Conservation (phyloP, 139 green algal species). For the Spirogloea muscicola region DNA sequence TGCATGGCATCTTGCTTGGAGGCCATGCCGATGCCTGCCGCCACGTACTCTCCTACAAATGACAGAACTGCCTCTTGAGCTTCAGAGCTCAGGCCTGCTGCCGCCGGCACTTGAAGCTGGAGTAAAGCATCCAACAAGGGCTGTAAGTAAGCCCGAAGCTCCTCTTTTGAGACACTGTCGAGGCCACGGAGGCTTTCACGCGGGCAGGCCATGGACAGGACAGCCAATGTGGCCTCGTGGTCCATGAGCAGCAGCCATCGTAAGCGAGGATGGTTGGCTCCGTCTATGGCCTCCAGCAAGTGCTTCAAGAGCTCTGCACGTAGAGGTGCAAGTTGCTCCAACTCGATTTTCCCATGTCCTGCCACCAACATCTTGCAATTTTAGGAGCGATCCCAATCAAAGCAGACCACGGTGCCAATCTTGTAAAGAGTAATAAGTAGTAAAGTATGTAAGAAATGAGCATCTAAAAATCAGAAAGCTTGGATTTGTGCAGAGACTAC, state of each 20-base stretch:
- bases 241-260: conserved; percentile 23
- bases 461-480: not conserved
- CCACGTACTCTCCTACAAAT: no score
- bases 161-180: no score
- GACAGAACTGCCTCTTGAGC: no score
- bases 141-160: no score
- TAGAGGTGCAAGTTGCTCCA: not conserved
- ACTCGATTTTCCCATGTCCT: not conserved
- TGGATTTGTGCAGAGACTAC: not conserved
- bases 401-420: not conserved
- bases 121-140: no score
- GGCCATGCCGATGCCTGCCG: no score
- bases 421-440: not conserved
- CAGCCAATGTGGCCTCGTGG: not conserved
- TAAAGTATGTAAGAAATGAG: conserved; percentile 1
- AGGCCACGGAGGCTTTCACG: conserved; percentile 4
- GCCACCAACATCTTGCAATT: not conserved
- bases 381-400: not conserved
- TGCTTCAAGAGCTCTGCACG: not conserved
- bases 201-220: conserved; percentile 22
- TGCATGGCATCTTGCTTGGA: no score
- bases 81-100: no score
- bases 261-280: conserved; percentile 19
- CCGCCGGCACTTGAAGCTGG: no score
- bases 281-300: not conserved